A percentile compares a stretch with the other conserved stretches of the same genome.
Conservation (phyloP, 164 flowering plant genomes). For the Malania oleifera region DNA sequence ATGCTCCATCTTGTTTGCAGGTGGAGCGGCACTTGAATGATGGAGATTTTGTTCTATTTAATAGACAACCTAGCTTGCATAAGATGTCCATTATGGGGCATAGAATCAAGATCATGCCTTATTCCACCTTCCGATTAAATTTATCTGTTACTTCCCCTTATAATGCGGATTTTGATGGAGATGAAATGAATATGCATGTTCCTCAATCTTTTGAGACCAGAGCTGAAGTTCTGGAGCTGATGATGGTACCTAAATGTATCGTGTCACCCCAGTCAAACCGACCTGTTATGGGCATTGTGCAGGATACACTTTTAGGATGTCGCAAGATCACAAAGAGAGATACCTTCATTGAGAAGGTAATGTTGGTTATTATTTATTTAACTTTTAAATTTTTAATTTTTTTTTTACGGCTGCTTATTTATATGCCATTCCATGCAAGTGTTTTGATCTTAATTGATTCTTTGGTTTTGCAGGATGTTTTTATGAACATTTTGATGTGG, state of each 20-base stretch:
- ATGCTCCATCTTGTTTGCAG: conserved; percentile 34
- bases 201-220: conserved; percentile 99
- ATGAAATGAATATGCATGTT: conserved; percentile 99
- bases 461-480: conserved; percentile 70
- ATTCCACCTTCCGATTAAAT: conserved; percentile 90
- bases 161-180: conserved; percentile 99
- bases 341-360: conserved; percentile 93
- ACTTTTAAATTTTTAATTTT: not conserved
- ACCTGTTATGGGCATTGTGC: conserved; percentile 99
- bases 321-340: conserved; percentile 96
- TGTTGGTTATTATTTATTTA: not conserved
- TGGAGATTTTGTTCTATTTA: conserved; percentile 95
- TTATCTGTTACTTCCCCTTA: conserved; percentile 97
- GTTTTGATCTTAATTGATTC: not conserved
- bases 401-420: not conserved
- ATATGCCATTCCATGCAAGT: no score
- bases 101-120: conserved; percentile 97
- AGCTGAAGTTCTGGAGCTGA: conserved; percentile 95
- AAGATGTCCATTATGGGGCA: conserved; percentile 99
- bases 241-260: conserved; percentile 99
- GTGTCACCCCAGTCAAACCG: conserved; percentile 95
- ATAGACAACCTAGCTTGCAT: conserved; percentile 97
- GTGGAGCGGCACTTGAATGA: conserved; percentile 95
- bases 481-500: conserved; percentile 98
- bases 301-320: conserved; percentile 94